Conservation (phyloP, 257 asterid species). For the Schizonepeta tenuifolia region DNA sequence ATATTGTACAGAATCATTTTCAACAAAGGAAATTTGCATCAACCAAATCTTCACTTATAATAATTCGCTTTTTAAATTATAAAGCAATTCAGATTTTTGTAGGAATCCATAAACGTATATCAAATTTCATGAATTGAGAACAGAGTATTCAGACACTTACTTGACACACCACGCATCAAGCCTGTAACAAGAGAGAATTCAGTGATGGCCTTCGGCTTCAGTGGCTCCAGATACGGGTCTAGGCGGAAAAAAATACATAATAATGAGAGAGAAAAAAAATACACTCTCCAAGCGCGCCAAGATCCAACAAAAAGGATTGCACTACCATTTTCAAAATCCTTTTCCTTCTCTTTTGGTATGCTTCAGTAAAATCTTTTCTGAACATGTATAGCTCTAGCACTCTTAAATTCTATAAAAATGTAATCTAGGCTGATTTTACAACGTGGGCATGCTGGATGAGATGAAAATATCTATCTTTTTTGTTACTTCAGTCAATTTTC, state of each 20-base stretch:
- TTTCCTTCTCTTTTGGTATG: background rate
- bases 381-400: background rate
- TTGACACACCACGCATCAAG: too few relatives aligned
- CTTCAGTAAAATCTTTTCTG: background rate
- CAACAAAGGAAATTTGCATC: background rate
- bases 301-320: constrained; percentile 49
- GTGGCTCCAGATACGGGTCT: too few relatives aligned
- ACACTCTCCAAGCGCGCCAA: constrained; percentile 65
- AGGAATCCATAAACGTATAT: background rate
- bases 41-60: background rate
- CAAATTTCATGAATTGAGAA: background rate
- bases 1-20: background rate
- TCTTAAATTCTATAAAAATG: constrained; percentile 5
- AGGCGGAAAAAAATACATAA: too few relatives aligned
- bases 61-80: background rate
- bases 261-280: too few relatives aligned
- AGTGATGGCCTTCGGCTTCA: too few relatives aligned
- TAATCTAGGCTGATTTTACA: constrained; percentile 9
- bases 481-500: constrained; percentile 21
- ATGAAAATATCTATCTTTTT: background rate
- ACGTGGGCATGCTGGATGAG: constrained; percentile 1
- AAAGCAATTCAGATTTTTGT: background rate
- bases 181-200: too few relatives aligned
- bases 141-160: too few relatives aligned
- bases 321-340: constrained; percentile 17